Evolutionary conservation across 192 early-diverging fungal species (phyloP), one percentile per base, ranked within the genome.

Genomic region (Funneliformis mosseae): DNA sequence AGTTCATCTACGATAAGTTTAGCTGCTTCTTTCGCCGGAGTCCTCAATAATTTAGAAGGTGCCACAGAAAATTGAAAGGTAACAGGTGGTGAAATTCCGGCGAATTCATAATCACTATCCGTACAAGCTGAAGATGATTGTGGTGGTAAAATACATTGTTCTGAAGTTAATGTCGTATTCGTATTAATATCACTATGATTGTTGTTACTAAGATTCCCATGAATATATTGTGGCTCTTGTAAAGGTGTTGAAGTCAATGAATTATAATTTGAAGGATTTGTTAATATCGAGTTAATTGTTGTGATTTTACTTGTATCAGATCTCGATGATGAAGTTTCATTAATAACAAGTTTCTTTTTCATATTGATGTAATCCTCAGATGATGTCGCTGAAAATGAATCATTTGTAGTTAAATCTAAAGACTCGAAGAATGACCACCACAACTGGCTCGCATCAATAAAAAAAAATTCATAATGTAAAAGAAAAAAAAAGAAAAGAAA

Each of bases 41-140:
- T 83, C 39, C 67, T 79, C 8, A 81, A 25, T 60, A 85, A 68
- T 27, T 68, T 69, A 3, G 79, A 81, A 23, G 48, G 76, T 41
- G 84, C 63, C 9, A 81, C 43, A 1, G 81, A 77, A 76, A 85
- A 85, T 63, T 83, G 80, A 21, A 85, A 76, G 0, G 82, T 85
- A 23, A 76, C 75, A 28, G 84, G 84, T 33, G 84, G 82, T 28
- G 84, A 85, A 7, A 79, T 45, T 25, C 21, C 76, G 8, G 73
- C 42, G 59, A 46, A 74, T 4, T 74, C 73, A 55, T n/a, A 64
- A 25, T 77, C 76, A 76, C 27, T 76, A 42, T n/a, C 50, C 16
- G 6, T 60, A 16, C n/a, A 12, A 70, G n/a, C 28, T 21, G 38
- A 76, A 14, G 28, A n/a, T 11, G 28, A n/a, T 61, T 33, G 61